A percentile compares a stretch with the other conserved stretches of the same genome.
Conservation (phyloP, 805 yeast species). For the Isabelozyma rhagii region DNA sequence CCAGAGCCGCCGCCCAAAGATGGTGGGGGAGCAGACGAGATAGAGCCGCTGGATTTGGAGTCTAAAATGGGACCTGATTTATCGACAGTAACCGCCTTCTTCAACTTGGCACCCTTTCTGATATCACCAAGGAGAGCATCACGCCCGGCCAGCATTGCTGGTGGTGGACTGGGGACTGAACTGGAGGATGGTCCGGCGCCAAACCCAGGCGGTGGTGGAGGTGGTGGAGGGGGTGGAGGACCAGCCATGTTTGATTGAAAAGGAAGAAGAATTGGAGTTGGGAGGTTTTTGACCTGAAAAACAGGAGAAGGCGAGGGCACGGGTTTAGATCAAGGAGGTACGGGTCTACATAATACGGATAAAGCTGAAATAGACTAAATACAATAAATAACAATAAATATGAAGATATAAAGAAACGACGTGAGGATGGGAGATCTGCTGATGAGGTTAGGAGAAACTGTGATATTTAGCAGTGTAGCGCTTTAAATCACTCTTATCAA, state of each 20-base stretch:
- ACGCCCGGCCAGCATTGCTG: constrained; percentile 26
- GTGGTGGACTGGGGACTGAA: constrained; percentile 18
- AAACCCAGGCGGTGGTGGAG: constrained; percentile 11
- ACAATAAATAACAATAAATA: background rate
- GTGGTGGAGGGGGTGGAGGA: constrained; percentile 33
- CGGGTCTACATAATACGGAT: background rate
- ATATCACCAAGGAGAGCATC: constrained; percentile 74
- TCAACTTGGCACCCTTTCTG: constrained; percentile 50
- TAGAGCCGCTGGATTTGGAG: constrained; percentile 21
- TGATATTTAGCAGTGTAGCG: background rate
- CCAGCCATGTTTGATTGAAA: constrained; percentile 16
- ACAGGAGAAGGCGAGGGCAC: background rate
- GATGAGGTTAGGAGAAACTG: too few species aligned
- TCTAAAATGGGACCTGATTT: constrained; percentile 60
- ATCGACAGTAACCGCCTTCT: constrained; percentile 43
- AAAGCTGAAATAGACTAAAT: too few species aligned
- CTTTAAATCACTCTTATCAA: background rate
- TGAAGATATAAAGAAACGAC: too few species aligned
- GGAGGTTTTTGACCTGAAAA: background rate
- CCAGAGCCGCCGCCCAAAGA: constrained; percentile 10
- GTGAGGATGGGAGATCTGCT: too few species aligned
- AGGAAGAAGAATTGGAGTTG: background rate
- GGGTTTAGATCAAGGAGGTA: background rate
- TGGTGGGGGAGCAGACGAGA: constrained; percentile 18
- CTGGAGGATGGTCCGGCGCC: constrained; percentile 2